phyloP scores from a whole-genome alignment of 2,329 filamentous ascomycete genomes.

The Aureobasidium lini region DNA sequence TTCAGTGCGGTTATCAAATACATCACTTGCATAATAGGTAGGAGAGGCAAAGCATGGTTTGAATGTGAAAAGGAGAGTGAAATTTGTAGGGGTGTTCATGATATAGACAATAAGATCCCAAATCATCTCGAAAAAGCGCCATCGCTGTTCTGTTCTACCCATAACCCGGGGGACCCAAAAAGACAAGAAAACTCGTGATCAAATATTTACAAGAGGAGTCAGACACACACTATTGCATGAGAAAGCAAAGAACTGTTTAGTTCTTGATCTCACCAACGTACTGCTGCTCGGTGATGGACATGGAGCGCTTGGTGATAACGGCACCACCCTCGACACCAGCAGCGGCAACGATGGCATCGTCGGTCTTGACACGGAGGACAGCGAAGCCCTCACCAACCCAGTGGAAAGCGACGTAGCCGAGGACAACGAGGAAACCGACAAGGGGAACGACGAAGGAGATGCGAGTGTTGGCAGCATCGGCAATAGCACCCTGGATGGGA shows the following conservation, averaged over 20 bases:
- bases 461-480: slow-evolving; percentile 32
- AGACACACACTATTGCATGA: not conserved
- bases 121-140: slow-evolving; percentile 6
- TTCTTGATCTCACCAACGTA: slow-evolving; percentile 4
- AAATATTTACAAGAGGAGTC: slow-evolving; percentile 2
- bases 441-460: slow-evolving; percentile 40
- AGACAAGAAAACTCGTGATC: not conserved
- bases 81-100: not conserved
- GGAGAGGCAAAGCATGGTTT: slow-evolving; percentile 4
- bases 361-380: slow-evolving; percentile 26
- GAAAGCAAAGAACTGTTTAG: not conserved
- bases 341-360: slow-evolving; percentile 23
- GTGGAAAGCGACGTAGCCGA: slow-evolving; percentile 28
- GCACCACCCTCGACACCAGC: slow-evolving; percentile 28
- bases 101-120: not conserved
- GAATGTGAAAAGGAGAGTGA: slow-evolving; percentile 11
- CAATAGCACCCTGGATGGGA: slow-evolving; percentile 33
- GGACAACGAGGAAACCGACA: slow-evolving; percentile 36
- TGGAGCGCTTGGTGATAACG: slow-evolving; percentile 16
- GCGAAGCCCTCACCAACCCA: slow-evolving; percentile 28
- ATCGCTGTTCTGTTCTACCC: slow-evolving; percentile 13
- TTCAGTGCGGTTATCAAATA: no score
- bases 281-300: slow-evolving; percentile 12
- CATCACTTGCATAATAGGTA: no score
- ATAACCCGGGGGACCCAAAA: not conserved